These are phyloP conservation scores for Leishmania turanica DNA, from an alignment of 208 protist species.

Conservation along the genomic window DNA sequence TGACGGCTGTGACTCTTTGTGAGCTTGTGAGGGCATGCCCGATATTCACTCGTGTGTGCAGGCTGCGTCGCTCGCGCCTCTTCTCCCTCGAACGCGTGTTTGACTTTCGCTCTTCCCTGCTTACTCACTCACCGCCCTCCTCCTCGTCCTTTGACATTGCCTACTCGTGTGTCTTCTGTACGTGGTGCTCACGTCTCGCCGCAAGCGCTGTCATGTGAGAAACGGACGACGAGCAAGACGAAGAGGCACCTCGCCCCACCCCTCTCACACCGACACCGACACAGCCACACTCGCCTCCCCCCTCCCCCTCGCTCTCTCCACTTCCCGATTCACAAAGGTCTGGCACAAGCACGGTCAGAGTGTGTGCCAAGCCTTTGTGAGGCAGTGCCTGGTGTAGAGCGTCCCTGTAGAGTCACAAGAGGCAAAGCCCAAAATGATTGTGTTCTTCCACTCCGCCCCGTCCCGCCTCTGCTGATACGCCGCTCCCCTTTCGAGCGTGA, in stretches of 20 bases:
- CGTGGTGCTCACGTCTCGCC: not conserved
- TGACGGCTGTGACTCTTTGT: not conserved
- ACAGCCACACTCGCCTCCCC: not conserved
- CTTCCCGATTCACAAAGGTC: not conserved
- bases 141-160: not conserved
- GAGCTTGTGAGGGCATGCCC: not conserved
- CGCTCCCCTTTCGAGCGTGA: not conserved
- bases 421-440: not conserved
- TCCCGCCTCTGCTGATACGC: too few species aligned
- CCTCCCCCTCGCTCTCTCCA: not conserved
- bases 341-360: not conserved
- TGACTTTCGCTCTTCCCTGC: not conserved
- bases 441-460: not conserved
- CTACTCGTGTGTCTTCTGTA: not conserved
- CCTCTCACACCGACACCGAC: not conserved
- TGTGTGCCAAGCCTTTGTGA: not conserved
- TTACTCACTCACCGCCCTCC: not conserved
- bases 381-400: not conserved
- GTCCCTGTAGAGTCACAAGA: not conserved
- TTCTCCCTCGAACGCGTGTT: not conserved
- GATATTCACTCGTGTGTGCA: not conserved
- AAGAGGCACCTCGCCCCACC: not conserved
- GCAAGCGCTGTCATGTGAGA: not conserved
- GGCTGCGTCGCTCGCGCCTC: not conserved
- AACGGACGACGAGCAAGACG: not conserved